Evolutionary conservation across 1,284 basidiomycete species (phyloP), one percentile per base, ranked within the genome.

Genomic region (Cutaneotrichosporon sp.): DNA sequence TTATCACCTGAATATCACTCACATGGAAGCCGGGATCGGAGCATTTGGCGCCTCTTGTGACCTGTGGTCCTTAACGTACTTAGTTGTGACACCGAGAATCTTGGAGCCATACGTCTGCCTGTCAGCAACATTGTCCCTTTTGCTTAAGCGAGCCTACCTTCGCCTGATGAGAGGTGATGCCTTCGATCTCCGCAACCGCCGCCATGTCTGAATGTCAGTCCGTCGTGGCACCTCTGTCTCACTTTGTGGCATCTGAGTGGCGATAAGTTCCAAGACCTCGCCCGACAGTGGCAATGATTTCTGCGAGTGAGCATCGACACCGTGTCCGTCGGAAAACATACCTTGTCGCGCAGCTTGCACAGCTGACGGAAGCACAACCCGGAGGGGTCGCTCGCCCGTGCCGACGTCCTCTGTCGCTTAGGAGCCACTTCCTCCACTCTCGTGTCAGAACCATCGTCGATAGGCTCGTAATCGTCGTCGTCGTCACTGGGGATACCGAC

Each of bases 371-470:
- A n/a, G n/a, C n/a, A n/a, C n/a, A n/a, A n/a, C n/a, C n/a, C n/a
- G n/a, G n/a, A n/a, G n/a, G n/a, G n/a, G n/a, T n/a, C n/a, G n/a
- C n/a, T n/a, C n/a, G n/a, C n/a, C n/a, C n/a, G n/a, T n/a, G n/a
- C n/a, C n/a, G n/a, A n/a, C n/a, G n/a, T n/a, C n/a, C n/a, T n/a
- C n/a, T n/a, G n/a, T n/a, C n/a, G n/a, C n/a, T n/a, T n/a, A n/a
- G n/a, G n/a, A n/a, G n/a, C n/a, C n/a, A n/a, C n/a, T n/a, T n/a
- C n/a, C n/a, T 27, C 20, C 4, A 31, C 27, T 19, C 24, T 34
- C 22, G 25, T 8, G 27, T 34, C 68, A 89, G 88, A 91, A 94
- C 94, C 14, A 49, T 50, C 47, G 2, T 54, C 52, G 19, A 44
- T 48, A 0, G 47, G 52, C 16, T 44, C 57, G 20, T 55, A 52